Evolutionary conservation across 306 rosid genomes (phyloP), one percentile per base, ranked within the genome.

Genomic region (Corylus americana): DNA sequence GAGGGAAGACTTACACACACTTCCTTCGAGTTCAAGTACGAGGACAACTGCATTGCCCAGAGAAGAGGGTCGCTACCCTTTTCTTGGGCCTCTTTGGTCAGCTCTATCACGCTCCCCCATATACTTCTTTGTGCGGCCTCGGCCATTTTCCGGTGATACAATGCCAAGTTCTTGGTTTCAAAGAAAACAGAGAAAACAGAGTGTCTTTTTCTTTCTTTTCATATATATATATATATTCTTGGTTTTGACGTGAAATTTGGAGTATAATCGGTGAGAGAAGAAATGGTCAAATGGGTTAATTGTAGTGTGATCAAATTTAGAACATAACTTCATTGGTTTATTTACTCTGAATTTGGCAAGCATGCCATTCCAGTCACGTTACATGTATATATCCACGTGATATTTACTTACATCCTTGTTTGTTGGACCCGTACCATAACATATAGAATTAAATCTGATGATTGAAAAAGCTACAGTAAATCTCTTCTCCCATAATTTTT

Each of bases 21-120:
- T 69, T 93, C 96, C 22, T 83, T 85, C 45, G 98, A 90, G 80
- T 80, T 89, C 88, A 95, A 83, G 82, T 73, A 87, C 12, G 98
- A 88, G 51, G 94, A 87, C 76, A 93, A 78, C 77, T 91, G 92
- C 58, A 91, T 67, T 3, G 95, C 99, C 99, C 99, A 95, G 27
- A 66, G 84, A 77, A 90, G 83, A 82, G 99, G 98, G 74, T 95
- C 98, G 71, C 88, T 81, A 14, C 93, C 96, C 81, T 91, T 89
- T 79, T 85, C 88, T 85, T 95, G 99, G 42, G 98, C 98, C 68
- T 66, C 92, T 79, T 87, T 93, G 9, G 92, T 95, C 35, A 90
- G 77, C 84, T 90, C 92, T 49, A 84, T 78, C 74, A 90, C 94
- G 13, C 85, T 84, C 76, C 84, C 92, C 91, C 94, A 89, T 42